phyloP scores from a whole-genome alignment of 176 grass and related monocot genomes.

The Oryza coarctata region DNA sequence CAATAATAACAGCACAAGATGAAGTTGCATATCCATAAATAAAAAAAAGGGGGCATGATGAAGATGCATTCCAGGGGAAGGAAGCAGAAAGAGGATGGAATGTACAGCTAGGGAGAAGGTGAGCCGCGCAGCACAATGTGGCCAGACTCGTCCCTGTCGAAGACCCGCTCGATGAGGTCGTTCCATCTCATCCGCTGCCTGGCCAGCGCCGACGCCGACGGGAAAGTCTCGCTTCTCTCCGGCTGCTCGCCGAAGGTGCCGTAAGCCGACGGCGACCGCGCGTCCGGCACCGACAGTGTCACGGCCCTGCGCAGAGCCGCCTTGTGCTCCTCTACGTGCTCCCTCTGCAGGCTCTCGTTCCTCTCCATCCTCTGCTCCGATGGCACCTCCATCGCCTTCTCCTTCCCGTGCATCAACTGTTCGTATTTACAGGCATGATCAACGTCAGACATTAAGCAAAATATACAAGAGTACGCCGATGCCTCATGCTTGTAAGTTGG shows the following conservation, averaged over 20 bases:
- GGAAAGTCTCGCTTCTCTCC: conserved; percentile 49
- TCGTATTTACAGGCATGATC: background rate
- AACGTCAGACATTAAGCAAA: background rate
- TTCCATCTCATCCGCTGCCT: conserved; percentile 78
- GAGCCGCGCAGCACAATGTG: conserved; percentile 56
- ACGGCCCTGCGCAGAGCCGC: conserved; percentile 66
- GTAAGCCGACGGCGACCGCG: conserved; percentile 45
- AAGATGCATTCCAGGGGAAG: background rate
- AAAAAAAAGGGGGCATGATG: background rate
- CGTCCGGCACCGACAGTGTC: conserved; percentile 69
- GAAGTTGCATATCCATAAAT: background rate
- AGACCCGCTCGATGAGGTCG: conserved; percentile 76
- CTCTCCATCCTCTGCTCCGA: conserved; percentile 83
- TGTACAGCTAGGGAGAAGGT: conserved; percentile 3
- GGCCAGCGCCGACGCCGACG: background rate
- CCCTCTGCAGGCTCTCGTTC: conserved; percentile 66
- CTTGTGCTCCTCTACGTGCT: conserved; percentile 77
- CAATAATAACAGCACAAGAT: background rate
- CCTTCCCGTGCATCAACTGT: conserved; percentile 76
- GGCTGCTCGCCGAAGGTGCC: conserved; percentile 55
- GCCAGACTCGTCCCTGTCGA: conserved; percentile 66
- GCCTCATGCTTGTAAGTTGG: background rate
- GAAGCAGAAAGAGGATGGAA: background rate
- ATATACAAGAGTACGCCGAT: no score
- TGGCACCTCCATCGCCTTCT: conserved; percentile 55